Percentiles rank a stretch among this genome's conserved stretches.
Evolutionary conservation across 345 rosid species (phyloP).

Genomic region (Dipteronia sinensis): DNA sequence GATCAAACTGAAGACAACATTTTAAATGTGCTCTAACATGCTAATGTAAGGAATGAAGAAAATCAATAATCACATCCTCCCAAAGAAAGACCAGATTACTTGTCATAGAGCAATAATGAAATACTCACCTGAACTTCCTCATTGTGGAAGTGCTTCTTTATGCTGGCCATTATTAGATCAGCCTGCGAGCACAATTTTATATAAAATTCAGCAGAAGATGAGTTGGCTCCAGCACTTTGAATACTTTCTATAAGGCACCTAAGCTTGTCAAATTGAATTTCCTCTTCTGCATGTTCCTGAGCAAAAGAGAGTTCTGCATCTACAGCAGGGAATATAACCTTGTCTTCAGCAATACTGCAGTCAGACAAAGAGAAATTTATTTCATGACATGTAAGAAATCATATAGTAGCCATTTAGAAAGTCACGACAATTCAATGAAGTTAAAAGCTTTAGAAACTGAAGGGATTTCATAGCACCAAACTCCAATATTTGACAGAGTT

Average conservation of each 20-base stretch:
- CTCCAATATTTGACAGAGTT: not conserved
- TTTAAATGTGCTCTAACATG: not conserved
- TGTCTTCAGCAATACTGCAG: slow-evolving; percentile 69
- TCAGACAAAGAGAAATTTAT: slow-evolving; percentile 22
- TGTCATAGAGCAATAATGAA: slow-evolving; percentile 14
- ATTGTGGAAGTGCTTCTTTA: slow-evolving; percentile 56
- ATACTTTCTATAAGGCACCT: slow-evolving; percentile 52
- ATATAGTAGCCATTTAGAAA: slow-evolving; percentile 6
- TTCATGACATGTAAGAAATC: slow-evolving; percentile 17
- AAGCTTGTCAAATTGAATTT: slow-evolving; percentile 56
- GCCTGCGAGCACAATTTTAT: slow-evolving; percentile 52
- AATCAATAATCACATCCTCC: slow-evolving; percentile 4
- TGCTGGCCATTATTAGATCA: slow-evolving; percentile 54
- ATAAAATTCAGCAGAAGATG: slow-evolving; percentile 50
- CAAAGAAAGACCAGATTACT: slow-evolving; percentile 8
- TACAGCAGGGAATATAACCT: slow-evolving; percentile 67
- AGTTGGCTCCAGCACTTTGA: slow-evolving; percentile 50
- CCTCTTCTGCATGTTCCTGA: slow-evolving; percentile 65
- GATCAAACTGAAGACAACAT: not conserved
- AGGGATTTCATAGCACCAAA: not conserved
- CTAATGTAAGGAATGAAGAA: slow-evolving; percentile 7
- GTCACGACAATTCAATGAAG: not conserved
- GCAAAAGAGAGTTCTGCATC: slow-evolving; percentile 55
- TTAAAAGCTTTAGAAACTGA: not conserved
- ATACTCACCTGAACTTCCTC: slow-evolving; percentile 60